Conservation (phyloP, 1,139 yeast genomes). For the Suhomyces yuchorum region DNA sequence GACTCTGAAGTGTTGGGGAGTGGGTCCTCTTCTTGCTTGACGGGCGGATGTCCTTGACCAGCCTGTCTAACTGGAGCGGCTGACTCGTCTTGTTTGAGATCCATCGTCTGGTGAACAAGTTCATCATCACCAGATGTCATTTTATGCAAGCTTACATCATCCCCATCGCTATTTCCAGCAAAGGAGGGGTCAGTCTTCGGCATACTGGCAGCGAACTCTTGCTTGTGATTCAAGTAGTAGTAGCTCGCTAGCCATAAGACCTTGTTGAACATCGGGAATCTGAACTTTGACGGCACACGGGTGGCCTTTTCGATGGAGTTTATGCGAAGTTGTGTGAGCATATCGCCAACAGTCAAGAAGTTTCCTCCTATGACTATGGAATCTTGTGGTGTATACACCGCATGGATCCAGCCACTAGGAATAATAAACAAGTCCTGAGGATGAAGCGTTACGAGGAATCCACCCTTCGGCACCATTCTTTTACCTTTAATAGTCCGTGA, state of each 20-base stretch:
- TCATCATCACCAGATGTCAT: background rate
- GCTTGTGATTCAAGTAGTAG: slow-evolving; percentile 37
- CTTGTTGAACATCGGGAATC: slow-evolving; percentile 75
- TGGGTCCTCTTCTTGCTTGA: background rate
- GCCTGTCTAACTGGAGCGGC: background rate
- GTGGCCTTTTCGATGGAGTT: slow-evolving; percentile 66
- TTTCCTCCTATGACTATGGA: slow-evolving; percentile 88
- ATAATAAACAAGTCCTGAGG: slow-evolving; percentile 79
- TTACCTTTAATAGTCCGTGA: slow-evolving; percentile 29
- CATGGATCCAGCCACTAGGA: slow-evolving; percentile 94
- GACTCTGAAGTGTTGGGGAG: background rate
- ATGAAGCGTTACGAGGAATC: slow-evolving; percentile 63
- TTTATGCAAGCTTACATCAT: background rate
- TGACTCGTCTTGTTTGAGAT: background rate
- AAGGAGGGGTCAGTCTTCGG: background rate
- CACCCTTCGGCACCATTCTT: slow-evolving; percentile 36
- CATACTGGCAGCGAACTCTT: slow-evolving; percentile 19
- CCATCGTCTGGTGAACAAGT: background rate
- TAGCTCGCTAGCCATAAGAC: slow-evolving; percentile 68
- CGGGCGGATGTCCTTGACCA: background rate
- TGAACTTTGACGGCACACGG: slow-evolving; percentile 71
- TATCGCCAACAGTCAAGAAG: slow-evolving; percentile 65
- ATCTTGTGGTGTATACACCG: slow-evolving; percentile 82
- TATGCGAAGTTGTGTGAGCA: slow-evolving; percentile 62
- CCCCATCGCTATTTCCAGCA: background rate